A percentile compares a stretch with the other conserved stretches of the same genome.
These are phyloP conservation scores for Kuraishia borneana DNA, from an alignment of 805 yeast species.

Conservation along the genomic window DNA sequence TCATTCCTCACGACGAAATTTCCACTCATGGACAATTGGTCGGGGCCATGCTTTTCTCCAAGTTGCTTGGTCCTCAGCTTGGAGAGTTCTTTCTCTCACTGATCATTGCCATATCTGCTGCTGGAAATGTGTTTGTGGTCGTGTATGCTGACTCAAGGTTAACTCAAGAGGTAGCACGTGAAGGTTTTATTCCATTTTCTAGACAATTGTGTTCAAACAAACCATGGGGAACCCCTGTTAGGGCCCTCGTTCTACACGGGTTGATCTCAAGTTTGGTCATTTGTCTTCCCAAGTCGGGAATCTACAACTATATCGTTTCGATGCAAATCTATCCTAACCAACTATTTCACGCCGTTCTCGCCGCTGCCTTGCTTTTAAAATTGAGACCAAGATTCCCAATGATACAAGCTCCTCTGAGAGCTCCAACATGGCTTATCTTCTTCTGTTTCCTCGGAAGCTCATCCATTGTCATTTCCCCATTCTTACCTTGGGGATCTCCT, in stretches of 20 bases:
- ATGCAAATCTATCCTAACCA: slow-evolving; percentile 37
- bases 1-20: slow-evolving; percentile 30
- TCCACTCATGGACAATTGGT: slow-evolving; percentile 26
- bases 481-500: slow-evolving; percentile 22
- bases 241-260: slow-evolving; percentile 22
- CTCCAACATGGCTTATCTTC: slow-evolving; percentile 17
- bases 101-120: slow-evolving; percentile 34
- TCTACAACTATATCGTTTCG: slow-evolving; percentile 29
- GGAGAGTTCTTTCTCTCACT: slow-evolving; percentile 30
- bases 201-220: slow-evolving; percentile 30
- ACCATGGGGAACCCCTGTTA: slow-evolving; percentile 35
- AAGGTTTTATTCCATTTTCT: slow-evolving; percentile 35
- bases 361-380: slow-evolving; percentile 12
- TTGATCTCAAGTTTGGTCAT: slow-evolving; percentile 10
- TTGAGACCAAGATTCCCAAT: slow-evolving; percentile 11
- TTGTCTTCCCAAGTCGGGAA: slow-evolving; percentile 8
- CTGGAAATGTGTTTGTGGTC: slow-evolving; percentile 38
- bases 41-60: slow-evolving; percentile 34
- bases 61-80: slow-evolving; percentile 26
- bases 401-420: slow-evolving; percentile 13
- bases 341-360: slow-evolving; percentile 20
- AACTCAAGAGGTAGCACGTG: slow-evolving; percentile 36
- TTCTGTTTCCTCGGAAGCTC: slow-evolving; percentile 32
- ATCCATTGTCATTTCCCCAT: slow-evolving; percentile 38
- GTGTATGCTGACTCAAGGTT: slow-evolving; percentile 33